Evolutionary conservation across 768 basidiomycete genomes (phyloP).

Genomic region (Lactifluus piperatus): DNA sequence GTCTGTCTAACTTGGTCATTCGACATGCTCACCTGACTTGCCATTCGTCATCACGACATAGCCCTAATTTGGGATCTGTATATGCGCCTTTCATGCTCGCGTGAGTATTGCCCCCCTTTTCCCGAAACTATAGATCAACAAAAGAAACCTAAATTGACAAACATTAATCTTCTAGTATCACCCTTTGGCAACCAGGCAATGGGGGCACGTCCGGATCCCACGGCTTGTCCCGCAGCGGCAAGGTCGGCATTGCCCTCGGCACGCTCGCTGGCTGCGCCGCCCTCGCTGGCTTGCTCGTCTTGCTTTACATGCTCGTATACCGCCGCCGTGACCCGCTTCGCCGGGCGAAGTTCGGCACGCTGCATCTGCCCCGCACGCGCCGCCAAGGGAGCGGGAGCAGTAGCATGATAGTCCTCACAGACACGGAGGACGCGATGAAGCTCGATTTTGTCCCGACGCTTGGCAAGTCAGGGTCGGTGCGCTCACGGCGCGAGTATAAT

Average conservation of each 20-base stretch:
- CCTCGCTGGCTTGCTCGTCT: neutral
- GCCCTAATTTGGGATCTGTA: conserved; percentile 13
- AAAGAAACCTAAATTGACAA: neutral
- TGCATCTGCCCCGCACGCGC: neutral
- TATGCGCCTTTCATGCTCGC: conserved; percentile 7
- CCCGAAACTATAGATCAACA: neutral
- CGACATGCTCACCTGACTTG: no score
- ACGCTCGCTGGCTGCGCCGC: neutral
- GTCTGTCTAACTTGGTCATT: neutral
- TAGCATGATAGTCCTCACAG: neutral
- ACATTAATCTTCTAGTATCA: neutral
- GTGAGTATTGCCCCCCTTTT: neutral
- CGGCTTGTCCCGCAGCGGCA: neutral
- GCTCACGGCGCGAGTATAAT: neutral
- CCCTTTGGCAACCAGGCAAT: neutral
- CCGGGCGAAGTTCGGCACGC: no score
- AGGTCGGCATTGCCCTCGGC: conserved; percentile 4
- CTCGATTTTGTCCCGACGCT: neutral
- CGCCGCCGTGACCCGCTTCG: neutral
- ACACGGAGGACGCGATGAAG: neutral
- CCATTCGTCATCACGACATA: neutral
- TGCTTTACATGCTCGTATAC: neutral
- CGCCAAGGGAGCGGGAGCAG: neutral
- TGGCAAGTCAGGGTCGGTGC: neutral
- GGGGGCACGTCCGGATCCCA: neutral